Evolutionary conservation across 345 rosid species (phyloP).

Genomic region (Anastatica hierochuntica): DNA sequence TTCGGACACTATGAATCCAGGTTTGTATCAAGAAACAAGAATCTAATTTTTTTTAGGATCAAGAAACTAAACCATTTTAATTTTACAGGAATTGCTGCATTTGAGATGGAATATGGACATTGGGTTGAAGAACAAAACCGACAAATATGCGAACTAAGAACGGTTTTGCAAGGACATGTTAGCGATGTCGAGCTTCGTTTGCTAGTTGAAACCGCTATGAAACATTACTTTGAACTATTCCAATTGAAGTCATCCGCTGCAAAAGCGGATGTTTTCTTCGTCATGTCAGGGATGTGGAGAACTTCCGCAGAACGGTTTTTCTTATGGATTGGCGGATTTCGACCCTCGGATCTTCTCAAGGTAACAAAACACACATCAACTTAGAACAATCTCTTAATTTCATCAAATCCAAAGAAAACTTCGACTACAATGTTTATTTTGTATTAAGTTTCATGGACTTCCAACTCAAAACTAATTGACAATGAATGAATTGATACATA

Average conservation of each 20-base stretch:
- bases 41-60: neutral
- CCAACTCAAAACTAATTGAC: no score
- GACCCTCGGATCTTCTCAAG: constrained; percentile 95
- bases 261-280: constrained; percentile 70
- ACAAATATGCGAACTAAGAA: constrained; percentile 52
- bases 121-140: constrained; percentile 82
- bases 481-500: no score
- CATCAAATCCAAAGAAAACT: no score
- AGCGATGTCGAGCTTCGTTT: constrained; percentile 50
- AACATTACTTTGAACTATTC: constrained; percentile 73
- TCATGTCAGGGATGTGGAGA: constrained; percentile 88
- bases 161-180: constrained; percentile 46
- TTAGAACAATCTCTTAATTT: neutral
- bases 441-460: no score
- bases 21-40: constrained; percentile 35
- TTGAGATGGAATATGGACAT: constrained; percentile 78
- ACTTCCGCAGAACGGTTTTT: constrained; percentile 80
- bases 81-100: constrained; percentile 51
- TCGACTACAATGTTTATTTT: no score
- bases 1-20: constrained; percentile 52
- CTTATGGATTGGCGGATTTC: constrained; percentile 93
- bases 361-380: constrained; percentile 23
- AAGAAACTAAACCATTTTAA: neutral
- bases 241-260: constrained; percentile 69
- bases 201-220: constrained; percentile 58